phyloP scores from a whole-genome alignment of 2,329 filamentous ascomycete species.

The Apiospora rasikravindrae region DNA sequence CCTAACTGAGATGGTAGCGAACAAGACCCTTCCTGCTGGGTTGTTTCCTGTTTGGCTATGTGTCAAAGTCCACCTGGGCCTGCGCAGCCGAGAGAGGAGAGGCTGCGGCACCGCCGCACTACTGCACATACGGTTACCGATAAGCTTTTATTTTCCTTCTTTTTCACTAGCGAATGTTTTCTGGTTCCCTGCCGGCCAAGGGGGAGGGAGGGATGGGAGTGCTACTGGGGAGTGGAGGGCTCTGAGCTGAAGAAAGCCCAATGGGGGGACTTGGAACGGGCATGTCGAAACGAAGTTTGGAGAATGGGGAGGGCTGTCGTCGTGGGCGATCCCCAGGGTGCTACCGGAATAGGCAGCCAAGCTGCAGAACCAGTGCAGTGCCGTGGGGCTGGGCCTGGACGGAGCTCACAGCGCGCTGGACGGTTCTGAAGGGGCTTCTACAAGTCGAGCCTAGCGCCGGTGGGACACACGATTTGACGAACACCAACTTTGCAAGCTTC shows the following conservation, averaged over 20 bases:
- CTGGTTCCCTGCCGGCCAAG: background rate
- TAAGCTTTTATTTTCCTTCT: conserved; percentile 5
- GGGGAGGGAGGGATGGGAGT: background rate
- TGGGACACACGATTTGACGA: background rate
- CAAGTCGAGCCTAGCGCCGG: background rate
- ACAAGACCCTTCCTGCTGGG: background rate
- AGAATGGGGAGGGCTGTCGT: background rate
- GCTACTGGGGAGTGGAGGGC: background rate
- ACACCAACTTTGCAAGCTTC: conserved; percentile 10
- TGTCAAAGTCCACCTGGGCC: background rate
- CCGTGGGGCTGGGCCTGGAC: conserved; percentile 5
- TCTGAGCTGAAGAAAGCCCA: background rate
- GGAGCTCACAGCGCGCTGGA: background rate
- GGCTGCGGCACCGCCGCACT: background rate
- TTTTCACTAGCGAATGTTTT: background rate
- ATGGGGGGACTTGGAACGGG: background rate
- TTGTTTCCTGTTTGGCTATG: conserved; percentile 6
- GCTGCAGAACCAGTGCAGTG: conserved; percentile 20
- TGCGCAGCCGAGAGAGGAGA: background rate
- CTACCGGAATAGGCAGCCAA: conserved; percentile 22
- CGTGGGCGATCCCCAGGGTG: background rate
- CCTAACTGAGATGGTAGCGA: background rate
- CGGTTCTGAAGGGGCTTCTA: conserved; percentile 5
- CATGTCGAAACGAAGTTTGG: background rate
- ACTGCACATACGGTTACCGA: background rate